These are phyloP conservation scores for Vigna nakashimae DNA, from an alignment of 306 rosid genomes.

Conservation along the genomic window DNA sequence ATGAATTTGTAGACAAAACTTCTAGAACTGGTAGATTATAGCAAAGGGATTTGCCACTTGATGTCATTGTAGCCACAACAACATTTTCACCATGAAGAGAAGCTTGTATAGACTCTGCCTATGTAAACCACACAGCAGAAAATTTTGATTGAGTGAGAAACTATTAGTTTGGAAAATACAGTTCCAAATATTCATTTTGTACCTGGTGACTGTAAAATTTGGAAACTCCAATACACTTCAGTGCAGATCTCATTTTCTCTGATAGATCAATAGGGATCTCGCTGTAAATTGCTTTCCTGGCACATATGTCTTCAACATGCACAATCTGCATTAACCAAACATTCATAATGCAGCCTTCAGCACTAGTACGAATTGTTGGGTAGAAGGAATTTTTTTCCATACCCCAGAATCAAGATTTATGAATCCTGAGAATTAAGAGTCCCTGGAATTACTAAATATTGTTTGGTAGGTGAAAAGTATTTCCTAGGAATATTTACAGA, in stretches of 20 bases:
- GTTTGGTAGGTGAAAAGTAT: no score
- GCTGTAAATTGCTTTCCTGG: conserved; percentile 63
- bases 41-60: conserved; percentile 97
- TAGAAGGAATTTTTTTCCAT: no score
- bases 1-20: conserved; percentile 59
- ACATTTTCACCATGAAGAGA: conserved; percentile 80
- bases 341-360: conserved; percentile 44
- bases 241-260: conserved; percentile 65
- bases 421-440: no score
- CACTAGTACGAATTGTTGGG: not conserved
- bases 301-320: conserved; percentile 77
- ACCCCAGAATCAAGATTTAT: no score
- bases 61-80: conserved; percentile 91
- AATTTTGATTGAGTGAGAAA: conserved; percentile 34
- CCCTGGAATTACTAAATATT: no score
- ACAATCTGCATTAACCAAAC: conserved; percentile 67
- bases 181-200: conserved; percentile 42
- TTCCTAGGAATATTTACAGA: no score
- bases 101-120: conserved; percentile 83
- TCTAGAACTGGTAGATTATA: conserved; percentile 89
- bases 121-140: conserved; percentile 37
- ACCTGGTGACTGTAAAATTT: conserved; percentile 94
- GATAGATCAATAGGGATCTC: conserved; percentile 72
- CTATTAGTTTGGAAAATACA: conserved; percentile 23
- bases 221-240: conserved; percentile 67